phyloP scores from a whole-genome alignment of 2,329 filamentous ascomycete species.

The Aaosphaeria pasadenensis region DNA sequence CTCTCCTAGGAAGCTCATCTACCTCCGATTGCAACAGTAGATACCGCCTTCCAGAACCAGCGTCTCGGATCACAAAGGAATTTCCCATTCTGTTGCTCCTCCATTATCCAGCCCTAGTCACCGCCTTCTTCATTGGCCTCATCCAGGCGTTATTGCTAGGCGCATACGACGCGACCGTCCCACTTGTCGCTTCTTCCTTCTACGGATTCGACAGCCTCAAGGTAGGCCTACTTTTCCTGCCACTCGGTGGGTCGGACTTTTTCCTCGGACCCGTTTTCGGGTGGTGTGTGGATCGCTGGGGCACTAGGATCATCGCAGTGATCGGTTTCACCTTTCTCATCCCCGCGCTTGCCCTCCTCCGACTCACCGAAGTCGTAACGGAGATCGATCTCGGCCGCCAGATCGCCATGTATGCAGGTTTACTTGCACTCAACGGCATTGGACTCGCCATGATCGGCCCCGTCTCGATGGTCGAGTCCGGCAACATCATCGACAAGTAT shows the following conservation, averaged over 20 bases:
- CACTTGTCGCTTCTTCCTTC: slow-evolving; percentile 41
- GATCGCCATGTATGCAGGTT: slow-evolving; percentile 44
- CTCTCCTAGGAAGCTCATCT: slow-evolving; percentile 20
- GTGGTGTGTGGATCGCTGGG: slow-evolving; percentile 47
- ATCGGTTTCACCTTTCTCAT: slow-evolving; percentile 43
- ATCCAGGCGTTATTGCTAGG: slow-evolving; percentile 37
- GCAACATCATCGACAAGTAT: slow-evolving; percentile 54
- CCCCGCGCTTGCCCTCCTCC: slow-evolving; percentile 42
- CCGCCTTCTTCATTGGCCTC: slow-evolving; percentile 31
- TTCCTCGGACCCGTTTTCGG: slow-evolving; percentile 47
- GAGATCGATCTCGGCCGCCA: slow-evolving; percentile 22
- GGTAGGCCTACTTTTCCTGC: slow-evolving; percentile 46
- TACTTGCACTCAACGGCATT: slow-evolving; percentile 49
- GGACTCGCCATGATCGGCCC: slow-evolving; percentile 55
- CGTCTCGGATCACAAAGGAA: slow-evolving; percentile 37
- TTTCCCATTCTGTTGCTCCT: slow-evolving; percentile 50
- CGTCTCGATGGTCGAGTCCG: slow-evolving; percentile 57
- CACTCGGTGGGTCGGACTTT: slow-evolving; percentile 44
- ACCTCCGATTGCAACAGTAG: slow-evolving; percentile 12
- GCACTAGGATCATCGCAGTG: slow-evolving; percentile 43
- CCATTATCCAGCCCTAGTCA: slow-evolving; percentile 26
- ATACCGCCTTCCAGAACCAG: slow-evolving; percentile 45
- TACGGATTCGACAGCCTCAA: slow-evolving; percentile 45
- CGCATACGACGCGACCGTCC: slow-evolving; percentile 49
- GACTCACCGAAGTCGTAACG: slow-evolving; percentile 33